Base-by-base conservation (phyloP, 495 filamentous ascomycete species). In the Daldinia concentrica region DNA sequence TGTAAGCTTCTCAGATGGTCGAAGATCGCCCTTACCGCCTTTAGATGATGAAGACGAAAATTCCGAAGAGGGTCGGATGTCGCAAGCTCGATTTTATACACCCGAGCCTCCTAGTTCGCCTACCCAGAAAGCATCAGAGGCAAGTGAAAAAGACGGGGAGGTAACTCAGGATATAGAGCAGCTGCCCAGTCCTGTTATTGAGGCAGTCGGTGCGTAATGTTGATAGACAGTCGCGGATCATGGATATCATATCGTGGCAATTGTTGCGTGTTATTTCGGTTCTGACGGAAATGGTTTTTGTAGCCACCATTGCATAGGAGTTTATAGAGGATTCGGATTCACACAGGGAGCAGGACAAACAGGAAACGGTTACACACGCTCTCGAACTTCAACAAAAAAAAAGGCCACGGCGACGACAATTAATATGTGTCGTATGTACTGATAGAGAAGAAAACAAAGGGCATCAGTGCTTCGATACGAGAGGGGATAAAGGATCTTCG, bases 1-100 rank as follows among this genome's bases (percentile, higher is more conserved):
- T 1, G 52, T 84, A 15, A 87, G 85, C 72, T 83, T 87, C 48
- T 88, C 85, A 0, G 86, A 88, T 27, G 86, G 86, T 14, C 78
- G 84, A 50, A 81, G 80, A 17, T 86, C 86, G 5, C 86, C 86
- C 4, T 73, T 88, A 19, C 84, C 84, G 6, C 83, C 83, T 0
- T 82, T 85, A 15, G 83, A 86, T 48, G 82, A 81, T 39, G 82
- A 85, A 63, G 71, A 73, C 15, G 73, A 74, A 63, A 63, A 12
- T 39, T 50, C 12, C 0, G 67, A 19, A 9, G 36, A 50, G 24
- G 66, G 75, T 27, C 64, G 48, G 22, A 58, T 43, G n/a, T 68
- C 72, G 11, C 79, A 79, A 29, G 77, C 82, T 0, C 68, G 77
- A 43, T 83, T 83, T 57, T 84, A 81, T 62, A 84, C 82, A 6